Base-by-base conservation (phyloP, 2,329 filamentous ascomycete species). In the Fusarium torulosum region DNA sequence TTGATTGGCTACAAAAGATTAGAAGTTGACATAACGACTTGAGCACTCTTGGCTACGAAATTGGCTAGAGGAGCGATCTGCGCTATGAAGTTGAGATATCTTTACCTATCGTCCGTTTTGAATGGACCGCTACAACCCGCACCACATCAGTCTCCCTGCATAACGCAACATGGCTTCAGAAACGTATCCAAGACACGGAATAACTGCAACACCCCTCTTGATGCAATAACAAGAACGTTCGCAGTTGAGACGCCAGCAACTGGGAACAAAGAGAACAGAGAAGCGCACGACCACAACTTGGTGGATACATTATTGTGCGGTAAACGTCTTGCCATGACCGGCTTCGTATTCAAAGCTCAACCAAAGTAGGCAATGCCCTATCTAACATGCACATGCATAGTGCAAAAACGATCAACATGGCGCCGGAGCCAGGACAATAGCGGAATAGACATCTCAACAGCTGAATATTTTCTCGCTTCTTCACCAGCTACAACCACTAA, bases 141-240 rank as follows among this genome's bases (percentile, higher is more conserved):
- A 66, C 59, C 44, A 38, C 23, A 25, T 38, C 27, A 9, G 41
- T 45, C 71, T 73, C 71, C 71, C 46, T 74, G 55, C 67, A 71
- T 67, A 53, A 59, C 50, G 58, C 42, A 63, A 61, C 45, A 55
- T 50, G 44, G 55, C 57, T 59, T 69, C 31, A 60, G 19, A 63
- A 42, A 57, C 53, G 33, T 53, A 50, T 51, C 57, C 21, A 55
- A 59, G 40, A 58, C 27, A 53, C 44, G 46, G 66, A 40, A 59
- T 37, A 65, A 38, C 20, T 21, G 15, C 29, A 63, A 21, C 52
- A 52, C n/a, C 27, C 25, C 23, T 42, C 29, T 23, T 21, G 35
- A 44, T 17, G 14, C n/a, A 20, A 44, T 35, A 25, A 56, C 33
- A 25, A 35, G 21, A 17, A 61, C 15, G 31, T 47, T 50, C 38